Evolutionary conservation across 2,329 filamentous ascomycete genomes (phyloP).

Genomic region (Trichoderma endophyticum): DNA sequence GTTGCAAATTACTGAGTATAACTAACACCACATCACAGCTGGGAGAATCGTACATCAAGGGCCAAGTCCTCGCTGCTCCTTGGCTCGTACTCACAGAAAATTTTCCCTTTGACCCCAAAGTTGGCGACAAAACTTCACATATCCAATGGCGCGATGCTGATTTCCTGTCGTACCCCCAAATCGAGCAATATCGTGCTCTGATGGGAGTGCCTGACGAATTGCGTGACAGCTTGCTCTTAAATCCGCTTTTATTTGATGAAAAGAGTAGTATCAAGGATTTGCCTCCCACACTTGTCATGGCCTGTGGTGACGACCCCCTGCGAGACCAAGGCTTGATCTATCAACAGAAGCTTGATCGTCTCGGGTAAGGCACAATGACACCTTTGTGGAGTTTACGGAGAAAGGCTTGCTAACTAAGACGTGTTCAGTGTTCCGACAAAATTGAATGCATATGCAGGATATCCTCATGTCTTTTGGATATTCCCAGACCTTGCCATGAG

Average conservation of each 20-base stretch:
- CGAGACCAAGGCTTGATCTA: background rate
- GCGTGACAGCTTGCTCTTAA: background rate
- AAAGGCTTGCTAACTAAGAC: background rate
- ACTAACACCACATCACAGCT: background rate
- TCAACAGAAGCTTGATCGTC: background rate
- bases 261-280: background rate
- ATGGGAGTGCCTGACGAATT: background rate
- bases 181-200: background rate
- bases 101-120: background rate
- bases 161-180: background rate
- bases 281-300: background rate
- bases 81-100: background rate
- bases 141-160: background rate
- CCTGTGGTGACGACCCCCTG: background rate
- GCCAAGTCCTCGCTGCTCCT: background rate
- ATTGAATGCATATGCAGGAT: background rate
- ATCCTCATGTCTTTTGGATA: background rate
- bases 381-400: background rate
- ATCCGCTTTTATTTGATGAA: background rate
- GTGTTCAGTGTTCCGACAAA: background rate
- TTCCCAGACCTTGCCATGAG: background rate
- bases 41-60: background rate
- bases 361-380: background rate
- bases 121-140: background rate
- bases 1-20: background rate